These are phyloP conservation scores for Aspergillus arachidicola DNA, from an alignment of 2,329 filamentous ascomycete genomes.

Conservation along the genomic window DNA sequence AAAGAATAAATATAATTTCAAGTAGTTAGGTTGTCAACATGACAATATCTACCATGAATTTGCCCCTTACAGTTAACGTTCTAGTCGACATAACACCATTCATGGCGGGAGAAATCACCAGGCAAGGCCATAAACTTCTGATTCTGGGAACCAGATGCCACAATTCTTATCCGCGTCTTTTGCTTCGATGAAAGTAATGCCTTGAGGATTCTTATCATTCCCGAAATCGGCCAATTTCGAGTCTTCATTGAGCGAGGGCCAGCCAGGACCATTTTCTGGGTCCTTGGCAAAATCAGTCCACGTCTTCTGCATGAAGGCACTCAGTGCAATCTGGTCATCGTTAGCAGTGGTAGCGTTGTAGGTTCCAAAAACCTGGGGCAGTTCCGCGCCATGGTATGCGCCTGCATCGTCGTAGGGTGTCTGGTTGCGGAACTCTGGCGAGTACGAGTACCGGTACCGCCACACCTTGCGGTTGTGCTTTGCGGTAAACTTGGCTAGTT, in stretches of 20 bases:
- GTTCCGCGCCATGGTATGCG: background rate
- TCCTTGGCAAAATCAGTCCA: slow-evolving; percentile 3
- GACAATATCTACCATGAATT: background rate
- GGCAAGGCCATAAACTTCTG: background rate
- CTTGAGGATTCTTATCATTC: background rate
- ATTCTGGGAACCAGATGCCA: background rate
- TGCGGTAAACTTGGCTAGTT: background rate
- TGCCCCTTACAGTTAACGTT: background rate
- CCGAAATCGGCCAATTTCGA: background rate
- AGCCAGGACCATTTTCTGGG: background rate
- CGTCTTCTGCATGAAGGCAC: background rate
- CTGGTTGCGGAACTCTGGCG: background rate
- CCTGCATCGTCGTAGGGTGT: background rate
- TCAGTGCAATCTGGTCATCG: background rate
- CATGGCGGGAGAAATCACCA: background rate
- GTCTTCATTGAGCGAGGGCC: background rate
- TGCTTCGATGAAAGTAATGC: background rate
- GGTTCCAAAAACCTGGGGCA: background rate
- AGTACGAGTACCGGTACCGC: background rate
- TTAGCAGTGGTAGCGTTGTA: background rate
- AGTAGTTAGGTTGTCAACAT: background rate
- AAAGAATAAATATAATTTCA: background rate
- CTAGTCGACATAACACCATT: background rate
- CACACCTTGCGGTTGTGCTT: background rate
- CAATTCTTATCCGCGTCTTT: background rate